phyloP scores from a whole-genome alignment of 768 basidiomycete species.

The Cyclocybe cylindracea region DNA sequence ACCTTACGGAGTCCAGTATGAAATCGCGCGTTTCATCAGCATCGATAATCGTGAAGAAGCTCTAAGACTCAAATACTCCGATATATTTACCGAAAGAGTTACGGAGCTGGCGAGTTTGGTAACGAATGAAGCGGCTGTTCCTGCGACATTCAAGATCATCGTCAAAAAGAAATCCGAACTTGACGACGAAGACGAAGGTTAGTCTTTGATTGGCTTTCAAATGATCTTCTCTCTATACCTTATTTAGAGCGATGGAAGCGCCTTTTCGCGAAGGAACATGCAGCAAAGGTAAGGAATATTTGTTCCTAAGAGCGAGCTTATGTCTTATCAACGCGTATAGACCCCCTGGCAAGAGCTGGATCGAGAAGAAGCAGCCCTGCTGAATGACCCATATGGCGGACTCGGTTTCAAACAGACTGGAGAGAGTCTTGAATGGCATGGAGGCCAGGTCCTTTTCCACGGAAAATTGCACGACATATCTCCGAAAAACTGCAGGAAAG shows the following conservation, averaged over 20 bases:
- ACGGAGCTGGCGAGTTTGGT: slow-evolving; percentile 21
- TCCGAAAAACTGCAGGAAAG: slow-evolving; percentile 19
- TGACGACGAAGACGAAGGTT: slow-evolving; percentile 6
- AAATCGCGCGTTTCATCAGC: slow-evolving; percentile 47
- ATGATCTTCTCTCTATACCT: background rate
- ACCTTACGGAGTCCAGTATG: slow-evolving; percentile 52
- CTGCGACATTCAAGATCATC: slow-evolving; percentile 18
- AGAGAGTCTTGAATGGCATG: slow-evolving; percentile 50
- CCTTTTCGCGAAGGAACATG: slow-evolving; percentile 33
- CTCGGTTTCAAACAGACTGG: slow-evolving; percentile 41
- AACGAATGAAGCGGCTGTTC: slow-evolving; percentile 35
- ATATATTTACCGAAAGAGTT: slow-evolving; percentile 30
- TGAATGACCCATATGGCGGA: slow-evolving; percentile 31
- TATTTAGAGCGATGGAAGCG: slow-evolving; percentile 14
- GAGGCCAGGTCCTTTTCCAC: slow-evolving; percentile 59
- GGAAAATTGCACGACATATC: slow-evolving; percentile 34
- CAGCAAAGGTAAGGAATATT: slow-evolving; percentile 17
- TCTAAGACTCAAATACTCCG: slow-evolving; percentile 23
- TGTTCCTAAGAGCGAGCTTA: background rate
- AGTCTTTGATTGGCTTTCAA: background rate
- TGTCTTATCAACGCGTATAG: slow-evolving; percentile 28
- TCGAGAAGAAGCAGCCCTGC: slow-evolving; percentile 45
- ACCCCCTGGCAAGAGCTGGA: slow-evolving; percentile 67
- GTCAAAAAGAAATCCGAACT: background rate
- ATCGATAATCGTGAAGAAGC: slow-evolving; percentile 4